Evolutionary conservation across 176 grass and related monocot genomes (phyloP).

Genomic region (Tillandsia leiboldiana): DNA sequence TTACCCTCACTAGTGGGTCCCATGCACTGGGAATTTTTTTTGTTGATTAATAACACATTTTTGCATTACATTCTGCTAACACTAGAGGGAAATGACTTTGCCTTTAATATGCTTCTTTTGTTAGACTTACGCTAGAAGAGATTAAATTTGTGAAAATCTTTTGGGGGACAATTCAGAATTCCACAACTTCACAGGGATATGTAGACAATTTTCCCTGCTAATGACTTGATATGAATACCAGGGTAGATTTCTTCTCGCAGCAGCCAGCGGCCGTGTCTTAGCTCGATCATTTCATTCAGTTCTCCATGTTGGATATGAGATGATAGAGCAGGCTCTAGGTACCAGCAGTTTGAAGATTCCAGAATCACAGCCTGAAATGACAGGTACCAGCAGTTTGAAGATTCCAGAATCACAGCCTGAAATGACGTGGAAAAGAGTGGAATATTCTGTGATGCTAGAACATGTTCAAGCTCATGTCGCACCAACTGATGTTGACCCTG

Average conservation of each 20-base stretch:
- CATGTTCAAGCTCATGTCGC: slow-evolving; percentile 99
- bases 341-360: slow-evolving; percentile 60
- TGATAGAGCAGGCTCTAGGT: slow-evolving; percentile 82
- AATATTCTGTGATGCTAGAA: slow-evolving; percentile 82
- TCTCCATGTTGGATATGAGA: slow-evolving; percentile 93
- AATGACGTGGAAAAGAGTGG: slow-evolving; percentile 86
- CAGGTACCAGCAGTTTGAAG: slow-evolving; percentile 58
- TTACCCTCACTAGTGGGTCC: too few species aligned
- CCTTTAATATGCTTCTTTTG: too few species aligned
- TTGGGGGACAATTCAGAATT: too few species aligned
- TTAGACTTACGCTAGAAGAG: too few species aligned
- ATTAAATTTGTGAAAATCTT: too few species aligned
- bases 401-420: slow-evolving; percentile 73
- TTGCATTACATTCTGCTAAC: too few species aligned
- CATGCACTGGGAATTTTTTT: too few species aligned
- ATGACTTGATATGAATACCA: slow-evolving; percentile 16
- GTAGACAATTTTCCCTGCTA: neutral
- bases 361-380: slow-evolving; percentile 83
- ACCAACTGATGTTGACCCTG: slow-evolving; percentile 95
- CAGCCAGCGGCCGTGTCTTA: slow-evolving; percentile 86
- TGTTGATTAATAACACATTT: too few species aligned
- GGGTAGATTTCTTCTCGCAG: slow-evolving; percentile 96
- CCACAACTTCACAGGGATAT: too few species aligned
- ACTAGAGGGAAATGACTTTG: too few species aligned
- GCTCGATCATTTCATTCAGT: slow-evolving; percentile 91